Evolutionary conservation across 805 yeast genomes (phyloP), one percentile per base, ranked within the genome.

Genomic region (Isabelozyma heimii): DNA sequence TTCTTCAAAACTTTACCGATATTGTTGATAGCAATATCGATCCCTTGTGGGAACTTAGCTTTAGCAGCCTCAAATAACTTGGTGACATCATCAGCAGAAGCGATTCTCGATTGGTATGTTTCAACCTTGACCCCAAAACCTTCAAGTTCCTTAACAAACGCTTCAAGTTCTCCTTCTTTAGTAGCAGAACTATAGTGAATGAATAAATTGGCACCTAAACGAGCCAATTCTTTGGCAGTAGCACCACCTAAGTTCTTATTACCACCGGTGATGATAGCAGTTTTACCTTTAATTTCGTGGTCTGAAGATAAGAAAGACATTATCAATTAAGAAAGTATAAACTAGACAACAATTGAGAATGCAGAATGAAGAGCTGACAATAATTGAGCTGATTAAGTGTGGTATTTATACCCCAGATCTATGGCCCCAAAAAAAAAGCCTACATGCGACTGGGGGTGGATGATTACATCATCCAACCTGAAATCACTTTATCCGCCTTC

Each of bases 1-100:
- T 84, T 84, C 72, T 84, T 83, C 62, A 84, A 68, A 17, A 84
- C 89, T 74, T 67, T 80, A 46, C 89, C 89, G 38, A 83, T 84
- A 54, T 81, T 83, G 67, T 83, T 83, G 56, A 84, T 72, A n/a
- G 88, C 89, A 59, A 80, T 73, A 56, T 84, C 87, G 53, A 81
- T 67, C 1, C 63, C 64, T 16, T 66, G 59, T 37, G 85, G 85
- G 48, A 81, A 76, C 39, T 66, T 62, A 12, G 61, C 50, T 46
- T 68, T 67, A 7, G 83, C 80, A 9, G 62, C 64, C 14, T 64
- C 74, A 56, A 84, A 84, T 47, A 84, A 63, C 27, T 69, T 63
- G 16, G 65, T 61, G 35, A 74, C 67, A 9, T 75, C 80, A 0
- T 55, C 65, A 43, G 80, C 82, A 2, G 59, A 57, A 24, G 70